Evolutionary conservation across 164 flowering plant species (phyloP), one percentile per base, ranked within the genome.

Genomic region (Saururus chinensis): DNA sequence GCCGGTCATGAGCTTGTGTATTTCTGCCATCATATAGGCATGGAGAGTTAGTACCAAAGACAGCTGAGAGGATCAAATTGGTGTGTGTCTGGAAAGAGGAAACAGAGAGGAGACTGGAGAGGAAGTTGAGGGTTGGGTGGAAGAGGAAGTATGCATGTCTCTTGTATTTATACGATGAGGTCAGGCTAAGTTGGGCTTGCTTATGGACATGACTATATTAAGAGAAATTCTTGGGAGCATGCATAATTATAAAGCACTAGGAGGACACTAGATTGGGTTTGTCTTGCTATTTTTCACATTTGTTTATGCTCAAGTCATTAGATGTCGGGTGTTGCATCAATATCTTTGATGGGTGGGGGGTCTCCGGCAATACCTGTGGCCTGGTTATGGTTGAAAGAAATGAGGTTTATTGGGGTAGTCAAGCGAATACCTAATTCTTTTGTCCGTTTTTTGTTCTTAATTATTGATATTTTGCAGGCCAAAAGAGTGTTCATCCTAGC

Each of bases 11-110:
- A 72, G 72, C 61, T 66, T 73, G 21, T 84, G 79, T 7, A 76
- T 66, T 57, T 83, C 85, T 35, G 74, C 82, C 90, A 80, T 81
- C 61, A 45, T 0, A 8, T 17, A 12, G 14, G 49, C 49, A 45
- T 45, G 49, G 49, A 45, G 4, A 17, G 49, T 17, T 45, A 12
- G 49, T 30, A 30, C 37, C 37, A 30, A 30, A 30, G 37, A 30
- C 37, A 30, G 37, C 37, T 30, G 37, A 30, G 14, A 45, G 49
- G 14, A 17, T n/a, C n/a, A n/a, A n/a, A n/a, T n/a, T n/a, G 42
- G 8, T 40, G 11, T 40, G 42, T 6, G 8, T 40, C 11, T 40
- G 42, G 11, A 11, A 40, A 6, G 42, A n/a, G n/a, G n/a, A n/a
- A n/a, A n/a, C n/a, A n/a, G n/a, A n/a, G n/a, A n/a, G n/a, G n/a